A percentile compares a stretch with the other conserved stretches of the same genome.
Conservation (phyloP, 306 rosid species). For the Vicia sativa region DNA sequence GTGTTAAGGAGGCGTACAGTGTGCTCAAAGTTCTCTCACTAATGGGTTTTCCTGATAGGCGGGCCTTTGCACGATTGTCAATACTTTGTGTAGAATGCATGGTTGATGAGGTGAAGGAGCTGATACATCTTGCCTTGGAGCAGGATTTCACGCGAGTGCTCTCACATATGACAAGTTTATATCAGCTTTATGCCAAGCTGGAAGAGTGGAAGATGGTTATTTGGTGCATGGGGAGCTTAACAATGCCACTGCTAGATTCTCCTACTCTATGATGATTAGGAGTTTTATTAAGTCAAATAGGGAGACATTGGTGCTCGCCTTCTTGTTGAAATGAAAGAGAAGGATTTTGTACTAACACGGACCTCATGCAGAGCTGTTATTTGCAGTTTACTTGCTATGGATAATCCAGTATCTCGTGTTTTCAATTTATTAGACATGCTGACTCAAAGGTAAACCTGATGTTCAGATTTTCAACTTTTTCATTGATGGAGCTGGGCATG, state of each 20-base stretch:
- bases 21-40: conserved; percentile 45
- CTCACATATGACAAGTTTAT: conserved; percentile 50
- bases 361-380: conserved; percentile 51
- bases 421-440: conserved; percentile 58
- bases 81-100: conserved; percentile 58
- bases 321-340: conserved; percentile 77
- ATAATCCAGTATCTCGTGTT: conserved; percentile 52
- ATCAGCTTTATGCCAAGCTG: conserved; percentile 58
- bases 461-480: conserved; percentile 48
- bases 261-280: conserved; percentile 57
- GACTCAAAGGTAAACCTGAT: conserved; percentile 39
- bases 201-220: conserved; percentile 64
- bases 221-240: conserved; percentile 54
- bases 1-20: conserved; percentile 52
- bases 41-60: conserved; percentile 56
- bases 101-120: conserved; percentile 74
- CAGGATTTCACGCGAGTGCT: conserved; percentile 40
- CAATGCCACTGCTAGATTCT: conserved; percentile 30
- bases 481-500: conserved; percentile 59
- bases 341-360: conserved; percentile 46
- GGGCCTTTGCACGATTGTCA: conserved; percentile 52
- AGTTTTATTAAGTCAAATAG: conserved; percentile 51
- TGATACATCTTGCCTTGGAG: conserved; percentile 59
- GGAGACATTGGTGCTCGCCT: conserved; percentile 71
- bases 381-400: conserved; percentile 51